A percentile compares a stretch with the other conserved stretches of the same genome.
Evolutionary conservation across 1,139 yeast genomes (phyloP).

Genomic region (Debaryomyces sp.): DNA sequence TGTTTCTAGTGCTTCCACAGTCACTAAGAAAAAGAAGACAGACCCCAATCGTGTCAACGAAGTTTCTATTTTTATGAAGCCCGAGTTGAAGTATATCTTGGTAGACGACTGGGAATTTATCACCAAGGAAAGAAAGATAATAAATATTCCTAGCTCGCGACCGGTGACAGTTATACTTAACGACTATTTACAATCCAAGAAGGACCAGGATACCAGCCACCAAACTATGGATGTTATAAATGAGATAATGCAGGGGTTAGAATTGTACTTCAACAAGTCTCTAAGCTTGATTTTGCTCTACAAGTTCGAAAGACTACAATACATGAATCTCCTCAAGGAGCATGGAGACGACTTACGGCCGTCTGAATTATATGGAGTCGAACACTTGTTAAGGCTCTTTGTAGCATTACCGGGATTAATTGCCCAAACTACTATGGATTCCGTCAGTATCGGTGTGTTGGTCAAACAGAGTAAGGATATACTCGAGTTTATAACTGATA

Average conservation of each 20-base stretch:
- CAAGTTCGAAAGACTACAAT: constrained; percentile 84
- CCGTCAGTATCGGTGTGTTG: constrained; percentile 61
- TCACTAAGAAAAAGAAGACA: constrained; percentile 17
- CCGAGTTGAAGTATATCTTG: constrained; percentile 64
- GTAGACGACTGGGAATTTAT: constrained; percentile 94
- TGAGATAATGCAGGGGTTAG: constrained; percentile 72
- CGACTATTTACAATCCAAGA: constrained; percentile 45
- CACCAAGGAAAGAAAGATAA: constrained; percentile 75
- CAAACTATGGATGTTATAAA: constrained; percentile 54
- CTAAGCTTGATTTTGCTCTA: constrained; percentile 76
- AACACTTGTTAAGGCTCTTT: constrained; percentile 73
- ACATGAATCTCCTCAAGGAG: constrained; percentile 50
- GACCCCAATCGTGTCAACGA: constrained; percentile 29
- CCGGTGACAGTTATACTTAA: constrained; percentile 56
- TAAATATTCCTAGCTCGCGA: constrained; percentile 59
- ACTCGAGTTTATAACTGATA: constrained; percentile 54
- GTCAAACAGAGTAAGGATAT: constrained; percentile 49
- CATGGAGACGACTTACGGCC: constrained; percentile 33
- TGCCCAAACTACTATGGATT: constrained; percentile 80
- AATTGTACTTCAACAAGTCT: constrained; percentile 75
- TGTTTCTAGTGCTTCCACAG: neutral
- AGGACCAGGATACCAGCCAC: constrained; percentile 13
- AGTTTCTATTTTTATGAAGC: constrained; percentile 59
- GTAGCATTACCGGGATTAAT: constrained; percentile 81
- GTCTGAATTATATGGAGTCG: constrained; percentile 65